phyloP scores from a whole-genome alignment of 1,139 yeast genomes.

The Protomyces inouyei region DNA sequence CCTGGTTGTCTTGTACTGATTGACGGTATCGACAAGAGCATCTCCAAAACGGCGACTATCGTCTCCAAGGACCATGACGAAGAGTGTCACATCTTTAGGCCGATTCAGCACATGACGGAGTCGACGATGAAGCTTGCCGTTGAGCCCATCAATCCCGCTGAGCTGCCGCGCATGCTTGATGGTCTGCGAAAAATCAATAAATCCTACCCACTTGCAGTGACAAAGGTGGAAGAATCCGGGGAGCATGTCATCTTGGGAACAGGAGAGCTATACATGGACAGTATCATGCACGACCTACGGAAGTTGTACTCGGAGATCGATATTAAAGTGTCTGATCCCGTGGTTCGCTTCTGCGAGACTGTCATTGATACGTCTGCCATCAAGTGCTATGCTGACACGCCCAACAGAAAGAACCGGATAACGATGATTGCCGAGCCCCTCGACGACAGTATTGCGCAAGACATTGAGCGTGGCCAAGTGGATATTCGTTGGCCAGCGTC shows the following conservation, averaged over 20 bases:
- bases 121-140: slow-evolving; percentile 77
- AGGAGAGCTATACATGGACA: slow-evolving; percentile 86
- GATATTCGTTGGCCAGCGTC: slow-evolving; percentile 42
- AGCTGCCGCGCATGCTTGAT: slow-evolving; percentile 64
- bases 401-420: slow-evolving; percentile 53
- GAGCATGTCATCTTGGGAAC: slow-evolving; percentile 76
- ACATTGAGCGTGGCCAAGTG: slow-evolving; percentile 54
- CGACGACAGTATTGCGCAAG: slow-evolving; percentile 51
- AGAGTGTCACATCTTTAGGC: slow-evolving; percentile 42
- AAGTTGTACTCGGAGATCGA: slow-evolving; percentile 57
- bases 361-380: slow-evolving; percentile 63
- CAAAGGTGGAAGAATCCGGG: slow-evolving; percentile 82
- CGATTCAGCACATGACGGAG: slow-evolving; percentile 46
- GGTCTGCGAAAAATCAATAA: slow-evolving; percentile 61
- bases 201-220: slow-evolving; percentile 59
- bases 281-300: slow-evolving; percentile 72
- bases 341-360: slow-evolving; percentile 75
- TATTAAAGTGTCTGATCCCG: slow-evolving; percentile 79
- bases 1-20: slow-evolving; percentile 66
- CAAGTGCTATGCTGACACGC: slow-evolving; percentile 56
- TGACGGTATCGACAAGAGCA: slow-evolving; percentile 54
- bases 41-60: slow-evolving; percentile 59
- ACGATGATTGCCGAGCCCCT: slow-evolving; percentile 79
- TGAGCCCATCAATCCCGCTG: slow-evolving; percentile 75
- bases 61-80: slow-evolving; percentile 38